Percentiles rank a stretch among this genome's conserved stretches.
These are phyloP conservation scores for Debaryomyces psychrophilus DNA, from an alignment of 1,139 yeast species.

Conservation along the genomic window DNA sequence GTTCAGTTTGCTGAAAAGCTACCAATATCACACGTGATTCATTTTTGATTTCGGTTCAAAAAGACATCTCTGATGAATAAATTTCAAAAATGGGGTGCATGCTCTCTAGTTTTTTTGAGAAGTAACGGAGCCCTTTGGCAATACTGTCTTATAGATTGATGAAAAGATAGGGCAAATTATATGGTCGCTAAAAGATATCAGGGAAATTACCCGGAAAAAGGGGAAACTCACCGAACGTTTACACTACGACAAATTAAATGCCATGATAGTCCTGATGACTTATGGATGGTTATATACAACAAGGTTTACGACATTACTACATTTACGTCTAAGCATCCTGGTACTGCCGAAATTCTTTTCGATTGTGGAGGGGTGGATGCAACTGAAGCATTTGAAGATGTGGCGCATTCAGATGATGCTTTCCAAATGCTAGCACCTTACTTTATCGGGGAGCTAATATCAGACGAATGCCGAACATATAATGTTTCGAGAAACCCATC, in stretches of 20 bases:
- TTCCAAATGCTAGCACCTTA: constrained; percentile 43
- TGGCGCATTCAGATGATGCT: constrained; percentile 52
- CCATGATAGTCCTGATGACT: constrained; percentile 51
- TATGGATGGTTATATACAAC: constrained; percentile 70
- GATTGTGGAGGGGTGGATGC: constrained; percentile 80
- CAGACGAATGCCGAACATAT: constrained; percentile 12
- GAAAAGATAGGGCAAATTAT: constrained; percentile 1
- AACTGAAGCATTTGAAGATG: constrained; percentile 59
- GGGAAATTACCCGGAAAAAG: constrained; percentile 2
- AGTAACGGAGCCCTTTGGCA: neutral
- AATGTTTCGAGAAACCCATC: constrained; percentile 5
- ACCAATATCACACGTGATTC: neutral
- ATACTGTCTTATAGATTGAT: neutral
- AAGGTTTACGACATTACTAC: constrained; percentile 62
- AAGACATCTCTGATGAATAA: neutral
- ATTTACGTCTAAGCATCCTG: constrained; percentile 61
- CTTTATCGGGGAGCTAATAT: constrained; percentile 36
- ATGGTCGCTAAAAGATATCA: neutral
- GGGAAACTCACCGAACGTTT: constrained; percentile 11
- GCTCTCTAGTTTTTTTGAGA: neutral
- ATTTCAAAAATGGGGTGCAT: neutral
- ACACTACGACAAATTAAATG: constrained; percentile 42
- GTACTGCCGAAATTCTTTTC: constrained; percentile 67
- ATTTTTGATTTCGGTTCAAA: neutral
- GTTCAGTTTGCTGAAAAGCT: constrained; percentile 1